phyloP scores from a whole-genome alignment of 768 basidiomycete genomes.

The Lepiota subincarnata region DNA sequence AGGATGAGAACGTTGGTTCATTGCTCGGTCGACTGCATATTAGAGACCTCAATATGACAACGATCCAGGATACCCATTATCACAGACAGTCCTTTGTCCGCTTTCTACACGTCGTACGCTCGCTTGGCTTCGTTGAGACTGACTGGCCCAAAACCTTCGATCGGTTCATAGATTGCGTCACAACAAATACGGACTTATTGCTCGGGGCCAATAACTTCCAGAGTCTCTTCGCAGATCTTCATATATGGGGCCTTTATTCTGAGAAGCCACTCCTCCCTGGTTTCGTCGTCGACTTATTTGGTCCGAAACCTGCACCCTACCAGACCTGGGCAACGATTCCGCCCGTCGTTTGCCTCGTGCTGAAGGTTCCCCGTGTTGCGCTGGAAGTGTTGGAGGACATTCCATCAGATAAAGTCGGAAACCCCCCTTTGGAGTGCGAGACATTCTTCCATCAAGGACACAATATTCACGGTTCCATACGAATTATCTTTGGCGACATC shows the following conservation, averaged over 20 bases:
- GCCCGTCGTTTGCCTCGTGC: conserved; percentile 28
- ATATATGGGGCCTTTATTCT: conserved; percentile 35
- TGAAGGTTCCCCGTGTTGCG: conserved; percentile 29
- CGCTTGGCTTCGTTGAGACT: conserved; percentile 21
- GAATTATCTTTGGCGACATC: conserved; percentile 28
- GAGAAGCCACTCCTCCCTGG: conserved; percentile 8
- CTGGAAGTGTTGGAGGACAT: conserved; percentile 23
- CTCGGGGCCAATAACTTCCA: conserved; percentile 33
- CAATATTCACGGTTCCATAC: conserved; percentile 32
- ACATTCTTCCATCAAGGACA: conserved; percentile 13
- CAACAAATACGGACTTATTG: conserved; percentile 18
- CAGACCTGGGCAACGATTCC: conserved; percentile 18
- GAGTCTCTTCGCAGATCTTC: conserved; percentile 42
- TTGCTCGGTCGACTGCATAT: neutral
- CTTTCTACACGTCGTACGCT: conserved; percentile 38
- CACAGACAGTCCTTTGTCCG: conserved; percentile 43
- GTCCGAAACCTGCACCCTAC: conserved; percentile 16
- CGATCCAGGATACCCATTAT: conserved; percentile 35
- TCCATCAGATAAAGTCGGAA: conserved; percentile 20
- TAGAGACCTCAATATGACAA: neutral
- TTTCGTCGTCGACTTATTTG: conserved; percentile 12
- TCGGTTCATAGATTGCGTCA: conserved; percentile 24
- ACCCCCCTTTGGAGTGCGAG: conserved; percentile 35
- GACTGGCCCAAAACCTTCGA: conserved; percentile 43
- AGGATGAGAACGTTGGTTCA: conserved; percentile 28